phyloP scores from a whole-genome alignment of 176 grass and related monocot genomes.

The Paspalum vaginatum region DNA sequence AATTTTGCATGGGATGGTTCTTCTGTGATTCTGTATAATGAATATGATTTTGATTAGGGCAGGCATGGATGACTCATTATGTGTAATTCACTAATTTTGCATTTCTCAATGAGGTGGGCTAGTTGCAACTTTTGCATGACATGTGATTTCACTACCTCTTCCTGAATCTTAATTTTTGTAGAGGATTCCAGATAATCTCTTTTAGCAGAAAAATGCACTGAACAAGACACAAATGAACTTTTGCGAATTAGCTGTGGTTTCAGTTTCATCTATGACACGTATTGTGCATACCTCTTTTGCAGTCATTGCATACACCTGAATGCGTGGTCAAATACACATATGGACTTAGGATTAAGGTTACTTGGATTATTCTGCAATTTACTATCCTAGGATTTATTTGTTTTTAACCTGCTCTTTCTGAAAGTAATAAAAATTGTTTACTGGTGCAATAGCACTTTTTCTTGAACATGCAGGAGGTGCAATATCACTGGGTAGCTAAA shows the following conservation, averaged over 20 bases:
- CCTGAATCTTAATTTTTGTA: not conserved
- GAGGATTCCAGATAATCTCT: not conserved
- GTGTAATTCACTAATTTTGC: not conserved
- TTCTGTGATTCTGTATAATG: not conserved
- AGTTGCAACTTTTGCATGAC: not conserved
- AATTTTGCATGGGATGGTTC: too few relatives aligned
- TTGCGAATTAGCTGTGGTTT: not conserved
- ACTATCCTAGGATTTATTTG: not conserved
- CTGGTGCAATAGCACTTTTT: not conserved
- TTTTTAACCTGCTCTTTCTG: not conserved
- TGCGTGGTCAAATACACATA: not conserved
- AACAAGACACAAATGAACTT: not conserved
- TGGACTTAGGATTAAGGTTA: not conserved
- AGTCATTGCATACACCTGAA: not conserved
- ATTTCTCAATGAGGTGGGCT: not conserved
- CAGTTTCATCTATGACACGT: not conserved
- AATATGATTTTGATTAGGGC: not conserved
- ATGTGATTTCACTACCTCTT: not conserved
- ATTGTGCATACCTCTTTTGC: not conserved
- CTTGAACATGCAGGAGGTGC: not conserved
- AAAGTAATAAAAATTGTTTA: not conserved
- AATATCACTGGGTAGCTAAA: not conserved
- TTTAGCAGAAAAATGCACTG: not conserved
- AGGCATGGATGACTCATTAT: not conserved
- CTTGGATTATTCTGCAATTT: not conserved